phyloP scores from a whole-genome alignment of 257 asterid genomes.

The Mitragyna speciosa region DNA sequence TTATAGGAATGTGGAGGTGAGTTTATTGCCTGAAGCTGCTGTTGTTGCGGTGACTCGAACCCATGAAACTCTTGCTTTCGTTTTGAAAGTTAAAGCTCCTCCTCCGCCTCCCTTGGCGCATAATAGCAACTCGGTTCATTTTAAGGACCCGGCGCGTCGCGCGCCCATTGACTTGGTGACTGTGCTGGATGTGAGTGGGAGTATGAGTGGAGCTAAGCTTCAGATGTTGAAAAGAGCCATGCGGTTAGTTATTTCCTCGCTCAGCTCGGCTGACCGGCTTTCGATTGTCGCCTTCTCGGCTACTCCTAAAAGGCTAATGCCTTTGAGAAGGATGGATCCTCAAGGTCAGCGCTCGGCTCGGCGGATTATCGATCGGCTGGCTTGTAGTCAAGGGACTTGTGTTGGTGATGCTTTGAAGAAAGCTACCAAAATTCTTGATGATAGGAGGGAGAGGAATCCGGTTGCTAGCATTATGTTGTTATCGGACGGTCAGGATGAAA shows the following conservation, averaged over 20 bases:
- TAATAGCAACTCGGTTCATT: slow-evolving; percentile 12
- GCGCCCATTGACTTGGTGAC: slow-evolving; percentile 90
- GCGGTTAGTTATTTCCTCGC: slow-evolving; percentile 79
- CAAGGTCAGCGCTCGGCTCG: slow-evolving; percentile 74
- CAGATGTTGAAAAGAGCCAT: slow-evolving; percentile 89
- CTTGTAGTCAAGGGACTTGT: slow-evolving; percentile 61
- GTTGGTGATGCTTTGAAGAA: slow-evolving; percentile 67
- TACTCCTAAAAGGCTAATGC: slow-evolving; percentile 54
- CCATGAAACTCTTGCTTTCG: slow-evolving; percentile 62
- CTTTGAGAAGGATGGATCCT: slow-evolving; percentile 63
- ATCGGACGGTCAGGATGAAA: slow-evolving; percentile 73
- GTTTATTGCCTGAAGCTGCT: slow-evolving; percentile 68
- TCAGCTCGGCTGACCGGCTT: slow-evolving; percentile 87
- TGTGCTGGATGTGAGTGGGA: slow-evolving; percentile 75
- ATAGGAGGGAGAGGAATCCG: slow-evolving; percentile 75
- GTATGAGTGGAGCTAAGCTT: slow-evolving; percentile 83
- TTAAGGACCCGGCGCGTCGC: slow-evolving; percentile 47
- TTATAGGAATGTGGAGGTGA: slow-evolving; percentile 48
- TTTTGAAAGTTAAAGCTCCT: slow-evolving; percentile 72
- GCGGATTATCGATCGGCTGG: slow-evolving; percentile 55
- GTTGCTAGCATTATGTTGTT: slow-evolving; percentile 76
- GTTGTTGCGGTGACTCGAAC: slow-evolving; percentile 53
- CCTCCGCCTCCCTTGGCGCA: slow-evolving; percentile 32
- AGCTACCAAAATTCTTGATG: slow-evolving; percentile 76
- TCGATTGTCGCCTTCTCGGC: slow-evolving; percentile 68